Evolutionary conservation across 352 stramenopile genomes (phyloP).

Genomic region (Globisporangium barbulae): DNA sequence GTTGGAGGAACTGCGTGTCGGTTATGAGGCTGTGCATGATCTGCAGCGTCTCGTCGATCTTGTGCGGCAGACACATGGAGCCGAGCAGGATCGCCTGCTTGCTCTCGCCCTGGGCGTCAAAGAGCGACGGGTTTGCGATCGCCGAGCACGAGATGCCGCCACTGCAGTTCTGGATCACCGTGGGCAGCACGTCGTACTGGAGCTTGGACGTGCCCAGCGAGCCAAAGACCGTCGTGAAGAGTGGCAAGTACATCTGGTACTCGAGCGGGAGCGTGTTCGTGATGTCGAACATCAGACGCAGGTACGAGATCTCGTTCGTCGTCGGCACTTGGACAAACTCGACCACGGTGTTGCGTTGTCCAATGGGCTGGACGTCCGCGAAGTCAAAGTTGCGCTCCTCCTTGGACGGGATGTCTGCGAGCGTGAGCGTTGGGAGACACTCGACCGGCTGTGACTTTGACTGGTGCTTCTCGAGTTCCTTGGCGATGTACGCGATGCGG

Average conservation of each 20-base stretch:
- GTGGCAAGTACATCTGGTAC: slow-evolving; percentile 62
- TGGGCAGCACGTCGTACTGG: slow-evolving; percentile 64
- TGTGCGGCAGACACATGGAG: slow-evolving; percentile 73
- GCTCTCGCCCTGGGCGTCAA: slow-evolving; percentile 36
- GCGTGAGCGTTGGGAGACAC: slow-evolving; percentile 67
- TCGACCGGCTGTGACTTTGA: slow-evolving; percentile 62
- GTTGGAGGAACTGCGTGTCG: slow-evolving; percentile 70
- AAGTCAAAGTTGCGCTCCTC: slow-evolving; percentile 49
- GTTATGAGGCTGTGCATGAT: slow-evolving; percentile 58
- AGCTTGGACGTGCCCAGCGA: slow-evolving; percentile 69
- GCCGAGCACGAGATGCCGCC: slow-evolving; percentile 65
- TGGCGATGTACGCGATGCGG: slow-evolving; percentile 37
- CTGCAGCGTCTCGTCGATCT: slow-evolving; percentile 58
- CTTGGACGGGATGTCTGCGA: slow-evolving; percentile 58
- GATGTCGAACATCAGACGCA: slow-evolving; percentile 71
- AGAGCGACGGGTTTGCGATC: slow-evolving; percentile 53
- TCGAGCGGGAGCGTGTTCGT: slow-evolving; percentile 39
- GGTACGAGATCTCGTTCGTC: slow-evolving; percentile 83
- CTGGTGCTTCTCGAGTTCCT: slow-evolving; percentile 62
- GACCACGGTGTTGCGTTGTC: slow-evolving; percentile 16
- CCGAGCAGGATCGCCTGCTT: slow-evolving; percentile 59
- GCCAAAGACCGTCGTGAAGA: slow-evolving; percentile 72
- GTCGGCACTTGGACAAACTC: slow-evolving; percentile 73
- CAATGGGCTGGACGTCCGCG: slow-evolving; percentile 33
- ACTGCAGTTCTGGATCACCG: slow-evolving; percentile 72